A percentile compares a stretch with the other conserved stretches of the same genome.
Conservation (phyloP, 2,329 filamentous ascomycete genomes). For the Nannizziopsis arthrosporioides region DNA sequence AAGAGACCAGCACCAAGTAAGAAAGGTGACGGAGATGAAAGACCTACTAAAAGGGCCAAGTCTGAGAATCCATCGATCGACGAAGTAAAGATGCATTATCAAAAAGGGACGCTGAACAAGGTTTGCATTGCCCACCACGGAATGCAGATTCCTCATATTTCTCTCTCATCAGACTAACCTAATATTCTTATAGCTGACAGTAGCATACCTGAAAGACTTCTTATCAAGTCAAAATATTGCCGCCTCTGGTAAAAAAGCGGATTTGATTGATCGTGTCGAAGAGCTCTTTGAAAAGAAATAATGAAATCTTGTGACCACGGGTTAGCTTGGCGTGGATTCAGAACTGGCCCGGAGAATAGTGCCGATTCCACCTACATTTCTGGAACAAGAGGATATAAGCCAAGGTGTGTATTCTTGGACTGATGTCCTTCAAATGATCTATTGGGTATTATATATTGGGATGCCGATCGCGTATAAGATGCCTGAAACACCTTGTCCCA, state of each 20-base stretch:
- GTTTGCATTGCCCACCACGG: slow-evolving; percentile 15
- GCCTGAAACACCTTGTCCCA: too few species aligned
- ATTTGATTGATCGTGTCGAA: slow-evolving; percentile 41
- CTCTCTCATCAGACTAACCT: neutral
- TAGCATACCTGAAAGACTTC: slow-evolving; percentile 38
- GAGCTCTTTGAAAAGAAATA: slow-evolving; percentile 37
- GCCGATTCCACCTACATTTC: too few species aligned
- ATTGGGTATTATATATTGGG: too few species aligned
- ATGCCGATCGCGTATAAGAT: too few species aligned
- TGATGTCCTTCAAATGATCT: too few species aligned
- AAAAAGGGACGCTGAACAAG: slow-evolving; percentile 36
- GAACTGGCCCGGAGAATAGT: too few species aligned
- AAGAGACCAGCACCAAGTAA: slow-evolving; percentile 34
- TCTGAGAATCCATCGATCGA: slow-evolving; percentile 27
- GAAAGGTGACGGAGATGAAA: slow-evolving; percentile 19
- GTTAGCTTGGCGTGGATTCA: too few species aligned
- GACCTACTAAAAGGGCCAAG: slow-evolving; percentile 39
- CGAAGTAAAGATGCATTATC: slow-evolving; percentile 31
- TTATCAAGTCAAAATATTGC: slow-evolving; percentile 34
- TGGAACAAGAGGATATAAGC: too few species aligned
- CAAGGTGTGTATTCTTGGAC: too few species aligned
- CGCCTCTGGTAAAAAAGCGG: slow-evolving; percentile 39
- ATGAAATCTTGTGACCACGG: neutral
- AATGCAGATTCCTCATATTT: neutral
- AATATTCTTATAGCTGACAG: slow-evolving; percentile 31